Base-by-base conservation (phyloP, 177 flowering plant species). In the Tripterygium wilfordii region DNA sequence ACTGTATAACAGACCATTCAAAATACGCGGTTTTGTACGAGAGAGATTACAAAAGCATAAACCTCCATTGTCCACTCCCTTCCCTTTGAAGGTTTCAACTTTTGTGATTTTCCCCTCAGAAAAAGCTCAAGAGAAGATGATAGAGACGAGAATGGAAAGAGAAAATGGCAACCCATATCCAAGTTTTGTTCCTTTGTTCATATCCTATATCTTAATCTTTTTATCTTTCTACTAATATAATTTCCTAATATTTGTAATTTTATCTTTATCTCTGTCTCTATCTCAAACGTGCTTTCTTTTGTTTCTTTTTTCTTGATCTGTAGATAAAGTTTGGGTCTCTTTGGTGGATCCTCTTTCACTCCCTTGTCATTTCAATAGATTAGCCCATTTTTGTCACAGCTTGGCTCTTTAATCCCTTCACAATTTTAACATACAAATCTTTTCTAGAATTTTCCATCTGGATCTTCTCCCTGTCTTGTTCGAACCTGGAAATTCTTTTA, bases 41-140 rank as follows among this genome's bases (percentile, higher is more conserved):
- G n/a, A n/a, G n/a, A n/a, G n/a, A n/a, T n/a, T n/a, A n/a, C n/a
- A n/a, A n/a, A n/a, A n/a, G n/a, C n/a, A n/a, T n/a, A n/a, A n/a
- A n/a, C 33, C 12, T 12, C 33, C 33, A 6, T 12, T 12, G 7
- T 17, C 12, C 21, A 23, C 30, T 36, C 12, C 26, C 19, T 27
- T 42, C 5, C 20, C 26, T 29, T 51, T 51, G 55, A 51, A 51
- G 55, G 36, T 30, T 39, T 51, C 55, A 51, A 51, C 44, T 30
- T 30, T 12, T 12, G n/a, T 8, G 6, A 31, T 30, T 7, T 47
- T 10, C 42, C 15, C 5, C 22, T 16, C 6, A n/a, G 15, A 38
- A 38, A 9, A 8, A 16, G 20, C 15, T 38, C 10, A 19, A 2
- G 12, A 30, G 33, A 30, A 12, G 12, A 12, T 6, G 33, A 30